Base-by-base conservation (phyloP, 2,329 filamentous ascomycete genomes). In the Fusarium virguliforme region DNA sequence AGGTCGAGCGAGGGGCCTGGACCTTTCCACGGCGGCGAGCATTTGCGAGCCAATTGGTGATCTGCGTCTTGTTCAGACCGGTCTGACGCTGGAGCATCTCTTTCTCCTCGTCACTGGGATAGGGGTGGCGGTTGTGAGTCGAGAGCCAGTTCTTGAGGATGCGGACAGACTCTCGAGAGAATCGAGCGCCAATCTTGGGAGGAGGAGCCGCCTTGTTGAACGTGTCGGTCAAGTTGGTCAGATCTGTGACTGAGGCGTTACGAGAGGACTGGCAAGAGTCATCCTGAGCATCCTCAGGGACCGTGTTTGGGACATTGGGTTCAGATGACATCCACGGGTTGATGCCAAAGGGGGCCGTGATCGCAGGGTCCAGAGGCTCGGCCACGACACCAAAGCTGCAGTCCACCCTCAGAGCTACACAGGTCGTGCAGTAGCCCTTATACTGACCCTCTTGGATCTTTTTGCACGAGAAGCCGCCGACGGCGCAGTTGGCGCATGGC, bases 31-130 rank as follows among this genome's bases (percentile, higher is more conserved):
- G 88, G 62, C 94, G 89, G 46, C 94, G 90, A 63, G 94, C 94
- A 80, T 97, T 97, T 65, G 94, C 94, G 51, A 97, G 89, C 94
- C 94, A 97, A 79, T 97, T 97, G 10, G 91, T 91, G 74, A 97
- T 95, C 77, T 98, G 95, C 13, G 87, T 92, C 75, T 93, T 90
- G 79, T 90, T 94, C 41, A 98, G 85, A 8, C 94, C 94, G 1
- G 94, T 97, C 74, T 92, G 88, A 51, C 88, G 86, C 80, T 94
- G 92, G 28, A 98, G 85, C 68, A 89, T 87, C 72, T 94, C 92
- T 77, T 95, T 97, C 78, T 97, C 93, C 64, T 94, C 90, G 46
- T 97, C 94, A 35, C 90, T 95, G 6, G 95, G 94, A 78, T 97
- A 98, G 0, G 94, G 95, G 74, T 97, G 93, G 58, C 92, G 88